A percentile compares a stretch with the other conserved stretches of the same genome.
phyloP scores from a whole-genome alignment of 192 early-diverging fungal species.

The Mycoemilia scoparia region DNA sequence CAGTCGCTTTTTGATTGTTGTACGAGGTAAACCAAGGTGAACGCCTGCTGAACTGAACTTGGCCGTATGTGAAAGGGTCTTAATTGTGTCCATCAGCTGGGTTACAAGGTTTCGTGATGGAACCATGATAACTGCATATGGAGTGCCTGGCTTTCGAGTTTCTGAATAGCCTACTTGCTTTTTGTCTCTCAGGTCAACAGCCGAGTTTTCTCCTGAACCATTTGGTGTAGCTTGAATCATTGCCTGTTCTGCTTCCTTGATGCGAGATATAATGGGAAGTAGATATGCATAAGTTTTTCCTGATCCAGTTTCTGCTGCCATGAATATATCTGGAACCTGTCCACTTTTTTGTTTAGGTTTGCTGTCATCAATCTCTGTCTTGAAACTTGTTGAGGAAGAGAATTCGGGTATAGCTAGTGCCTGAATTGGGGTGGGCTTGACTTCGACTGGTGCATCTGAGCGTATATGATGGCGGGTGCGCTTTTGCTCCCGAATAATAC shows the following conservation, averaged over 20 bases:
- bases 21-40: conserved; percentile 27
- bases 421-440: conserved; percentile 67
- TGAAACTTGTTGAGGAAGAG: conserved; percentile 16
- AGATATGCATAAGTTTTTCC: conserved; percentile 88
- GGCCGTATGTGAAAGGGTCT: conserved; percentile 44
- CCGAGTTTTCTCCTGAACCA: not conserved
- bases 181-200: not conserved
- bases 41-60: conserved; percentile 51
- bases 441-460: conserved; percentile 11
- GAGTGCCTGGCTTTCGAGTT: conserved; percentile 46
- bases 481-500: conserved; percentile 10
- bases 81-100: conserved; percentile 59
- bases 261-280: conserved; percentile 50
- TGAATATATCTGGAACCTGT: conserved; percentile 31
- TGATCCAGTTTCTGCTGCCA: conserved; percentile 78
- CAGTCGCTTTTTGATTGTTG: conserved; percentile 24
- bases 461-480: not conserved
- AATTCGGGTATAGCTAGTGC: conserved; percentile 61
- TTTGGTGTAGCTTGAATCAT: conserved; percentile 1
- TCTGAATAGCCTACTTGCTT: not conserved
- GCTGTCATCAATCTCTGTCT: too few species aligned
- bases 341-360: conserved; percentile 4
- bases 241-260: conserved; percentile 44
- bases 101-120: conserved; percentile 75
- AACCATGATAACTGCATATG: conserved; percentile 68